Evolutionary conservation across 345 rosid species (phyloP), one percentile per base, ranked within the genome.

Genomic region (Gossypium sturtianum): DNA sequence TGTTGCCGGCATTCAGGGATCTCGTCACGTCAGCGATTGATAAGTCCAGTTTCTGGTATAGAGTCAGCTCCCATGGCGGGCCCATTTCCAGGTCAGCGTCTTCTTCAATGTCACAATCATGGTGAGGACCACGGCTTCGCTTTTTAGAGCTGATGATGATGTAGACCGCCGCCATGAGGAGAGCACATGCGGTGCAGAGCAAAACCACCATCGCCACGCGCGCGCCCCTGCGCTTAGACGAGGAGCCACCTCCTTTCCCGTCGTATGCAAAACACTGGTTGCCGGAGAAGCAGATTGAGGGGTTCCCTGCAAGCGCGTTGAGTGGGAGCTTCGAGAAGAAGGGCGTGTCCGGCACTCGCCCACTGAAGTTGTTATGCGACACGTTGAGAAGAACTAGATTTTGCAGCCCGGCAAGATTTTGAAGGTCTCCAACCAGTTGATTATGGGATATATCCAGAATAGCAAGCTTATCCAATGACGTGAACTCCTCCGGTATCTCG

Each of bases 361-460:
- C 97, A 7, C 97, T 84, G 83, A 93, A 89, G 53, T 88, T 81
- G 72, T 93, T 93, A 84, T 84, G 88, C 2, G 98, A 93, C 60
- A 93, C 84, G 78, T 94, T 94, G 75, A 94, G 96, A 19, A 88
- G 84, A 57, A 94, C 94, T 69, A 94, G 97, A 73, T 94, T 94
- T 79, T 86, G 90, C 81, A 94, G 54, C 62, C 82, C 83, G 41
- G 88, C 80, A 53, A 94, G 89, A 75, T 74, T 65, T 27, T 57
- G 82, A 43, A 94, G 82, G 74, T 88, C 87, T 23, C 98, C 98
- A 2, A 82, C 78, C 17, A 94, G 88, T 75, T 83, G 86, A 66
- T 94, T 91, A 76, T 88, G 87, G 34, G 98, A 90, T 59, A 91
- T 56, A 82, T 94, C 97, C 51, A 91, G 76, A 17, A 85, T 76